Percentiles rank a stretch among this genome's conserved stretches.
Conservation (phyloP, 2,329 filamentous ascomycete genomes). For the Aspergillus novofumigatus region DNA sequence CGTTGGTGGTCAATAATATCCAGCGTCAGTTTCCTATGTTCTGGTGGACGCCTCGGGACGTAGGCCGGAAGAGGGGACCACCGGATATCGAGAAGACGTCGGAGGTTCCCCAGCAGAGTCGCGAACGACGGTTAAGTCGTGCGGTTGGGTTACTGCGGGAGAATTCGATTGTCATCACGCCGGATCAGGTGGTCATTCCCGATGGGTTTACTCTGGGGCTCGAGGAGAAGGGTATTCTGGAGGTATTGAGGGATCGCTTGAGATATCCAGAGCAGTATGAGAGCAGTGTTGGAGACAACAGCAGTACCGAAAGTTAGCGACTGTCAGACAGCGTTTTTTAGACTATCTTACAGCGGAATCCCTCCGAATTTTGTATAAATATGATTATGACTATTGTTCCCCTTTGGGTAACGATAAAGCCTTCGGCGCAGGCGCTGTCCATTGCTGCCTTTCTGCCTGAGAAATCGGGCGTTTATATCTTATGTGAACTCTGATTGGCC, state of each 20-base stretch:
- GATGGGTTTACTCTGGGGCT: neutral
- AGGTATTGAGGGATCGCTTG: neutral
- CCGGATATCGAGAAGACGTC: neutral
- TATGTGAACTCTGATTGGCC: neutral
- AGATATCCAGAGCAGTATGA: neutral
- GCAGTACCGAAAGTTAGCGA: neutral
- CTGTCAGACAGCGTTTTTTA: neutral
- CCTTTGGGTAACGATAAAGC: neutral
- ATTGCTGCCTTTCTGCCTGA: neutral
- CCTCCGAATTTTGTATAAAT: neutral
- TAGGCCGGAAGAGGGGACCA: neutral
- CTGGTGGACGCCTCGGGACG: conserved; percentile 14
- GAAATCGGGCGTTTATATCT: neutral
- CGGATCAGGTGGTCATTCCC: neutral
- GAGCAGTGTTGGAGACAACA: neutral
- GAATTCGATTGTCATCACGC: neutral
- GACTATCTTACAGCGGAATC: neutral
- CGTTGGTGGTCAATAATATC: conserved; percentile 30
- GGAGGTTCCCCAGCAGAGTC: neutral
- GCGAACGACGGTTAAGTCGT: neutral
- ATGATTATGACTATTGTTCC: neutral
- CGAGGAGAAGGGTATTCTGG: neutral
- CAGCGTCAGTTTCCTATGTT: conserved; percentile 29
- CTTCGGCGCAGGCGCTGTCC: neutral
- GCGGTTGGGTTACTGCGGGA: neutral